These are phyloP conservation scores for Boletus sp. DNA, from an alignment of 768 basidiomycete genomes.

Conservation along the genomic window DNA sequence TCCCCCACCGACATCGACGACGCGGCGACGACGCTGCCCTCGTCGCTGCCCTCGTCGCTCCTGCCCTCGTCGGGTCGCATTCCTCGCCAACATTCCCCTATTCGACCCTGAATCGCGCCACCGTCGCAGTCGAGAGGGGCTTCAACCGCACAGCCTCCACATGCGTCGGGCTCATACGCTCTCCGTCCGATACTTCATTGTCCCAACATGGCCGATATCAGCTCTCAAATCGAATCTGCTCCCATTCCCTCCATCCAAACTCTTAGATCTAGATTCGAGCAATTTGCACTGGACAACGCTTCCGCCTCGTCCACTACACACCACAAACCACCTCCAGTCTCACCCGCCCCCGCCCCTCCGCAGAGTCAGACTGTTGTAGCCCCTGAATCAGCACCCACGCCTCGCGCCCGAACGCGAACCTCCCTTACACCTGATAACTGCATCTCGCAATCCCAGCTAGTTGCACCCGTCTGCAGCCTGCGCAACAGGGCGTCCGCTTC, in stretches of 20 bases:
- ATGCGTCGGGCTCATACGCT: not conserved
- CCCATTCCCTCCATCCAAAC: slow-evolving; percentile 64
- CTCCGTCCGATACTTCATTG: not conserved
- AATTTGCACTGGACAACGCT: slow-evolving; percentile 47
- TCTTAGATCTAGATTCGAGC: slow-evolving; percentile 68
- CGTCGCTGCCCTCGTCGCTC: not conserved
- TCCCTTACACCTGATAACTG: slow-evolving; percentile 20
- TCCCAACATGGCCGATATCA: slow-evolving; percentile 16
- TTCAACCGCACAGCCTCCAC: slow-evolving; percentile 1
- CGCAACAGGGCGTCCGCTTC: slow-evolving; percentile 52
- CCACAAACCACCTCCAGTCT: not conserved
- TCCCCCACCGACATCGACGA: slow-evolving; percentile 2
- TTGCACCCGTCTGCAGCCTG: slow-evolving; percentile 32
- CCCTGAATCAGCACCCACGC: slow-evolving; percentile 32
- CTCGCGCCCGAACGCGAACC: slow-evolving; percentile 43
- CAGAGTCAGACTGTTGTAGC: slow-evolving; percentile 15
- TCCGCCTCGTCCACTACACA: not conserved
- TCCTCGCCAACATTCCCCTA: not conserved
- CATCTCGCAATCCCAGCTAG: slow-evolving; percentile 17
- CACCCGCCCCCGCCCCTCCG: slow-evolving; percentile 5
- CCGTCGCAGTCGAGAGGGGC: not conserved
- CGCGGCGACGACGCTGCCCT: slow-evolving; percentile 9
- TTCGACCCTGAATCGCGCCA: not conserved
- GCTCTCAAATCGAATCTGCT: slow-evolving; percentile 45
- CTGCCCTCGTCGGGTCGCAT: not conserved